Base-by-base conservation (phyloP, 345 rosid genomes). In the Sapria himalayana region DNA sequence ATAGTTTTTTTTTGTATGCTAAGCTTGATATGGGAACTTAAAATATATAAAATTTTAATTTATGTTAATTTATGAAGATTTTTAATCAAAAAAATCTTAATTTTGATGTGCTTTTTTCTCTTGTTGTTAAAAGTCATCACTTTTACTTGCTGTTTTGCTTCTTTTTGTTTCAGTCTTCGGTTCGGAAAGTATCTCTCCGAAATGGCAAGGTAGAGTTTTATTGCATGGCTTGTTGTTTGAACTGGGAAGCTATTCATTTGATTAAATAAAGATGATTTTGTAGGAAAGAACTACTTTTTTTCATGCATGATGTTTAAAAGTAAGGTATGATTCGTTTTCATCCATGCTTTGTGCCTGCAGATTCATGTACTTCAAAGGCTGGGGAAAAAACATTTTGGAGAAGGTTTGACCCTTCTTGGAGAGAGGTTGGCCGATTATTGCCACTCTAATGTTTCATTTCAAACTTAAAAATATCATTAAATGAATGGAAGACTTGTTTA, bases 391-490 rank as follows among this genome's bases (percentile, higher is more conserved):
- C 52, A 58, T 46, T 82, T 89, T 61, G 98, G 98, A 42, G 95
- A 82, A 61, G 95, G 98, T 14, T 65, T 89, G 62, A 77, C 98
- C 43, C 86, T 82, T 46, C 63, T 76, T 38, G 81, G 78, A 12
- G 65, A 73, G 51, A 89, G 77, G 95, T 89, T 29, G 16, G 35
- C 20, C 22, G 19, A 13, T 43, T 12, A n/a, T n/a, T n/a, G n/a
- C n/a, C n/a, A n/a, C n/a, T n/a, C n/a, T n/a, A n/a, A n/a, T n/a
- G n/a, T n/a, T n/a, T n/a, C n/a, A n/a, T n/a, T n/a, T n/a, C n/a
- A n/a, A n/a, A n/a, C n/a, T n/a, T n/a, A n/a, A n/a, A n/a, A n/a
- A n/a, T n/a, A n/a, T n/a, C n/a, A n/a, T n/a, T n/a, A n/a, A n/a
- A n/a, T n/a, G n/a, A n/a, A n/a, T n/a, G n/a, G n/a, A n/a, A n/a